Base-by-base conservation (phyloP, 176 grass and related monocot species). In the Oryza officinalis region DNA sequence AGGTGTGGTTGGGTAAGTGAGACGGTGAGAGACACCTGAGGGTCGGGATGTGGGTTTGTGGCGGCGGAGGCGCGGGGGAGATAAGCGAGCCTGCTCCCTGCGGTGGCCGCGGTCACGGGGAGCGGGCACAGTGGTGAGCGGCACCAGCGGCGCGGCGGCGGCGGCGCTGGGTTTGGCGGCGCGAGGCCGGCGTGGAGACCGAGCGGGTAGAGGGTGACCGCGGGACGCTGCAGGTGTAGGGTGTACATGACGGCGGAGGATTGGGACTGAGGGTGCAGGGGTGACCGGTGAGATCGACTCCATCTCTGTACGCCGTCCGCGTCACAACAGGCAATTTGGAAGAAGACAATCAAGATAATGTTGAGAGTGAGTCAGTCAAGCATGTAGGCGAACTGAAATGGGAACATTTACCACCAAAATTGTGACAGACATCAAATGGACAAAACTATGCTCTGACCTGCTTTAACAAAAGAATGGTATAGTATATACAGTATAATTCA, bases 1-100 rank as follows among this genome's bases (percentile, higher is more conserved):
- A 54, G 15, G 52, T 25, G 43, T 14, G 20, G 6, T 65, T 49
- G 27, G 27, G 25, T 45, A 32, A 31, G 67, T 4, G 1, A 57
- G n/a, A 61, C 7, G 57, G 57, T 25, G 57, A 61, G 57, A 61
- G 57, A 61, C 44, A 70, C 87, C 71, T 65, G 49, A 22, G 40
- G 72, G 32, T 81, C 20, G 23, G 65, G 50, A 25, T 28, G 72
- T 2, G 52, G 72, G 65, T 49, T 81, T 30, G 27, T 54, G 43
- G 71, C 43, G 31, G 72, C 72, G 20, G 72, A 45, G 3, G 65
- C 64, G 26, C 71, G 77, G 25, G 40, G 22, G 6, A 4, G 11
- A 65, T 12, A 22, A 46, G 35, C 26, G 20, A 74, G 60, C 13
- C 81, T 79, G 75, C 44, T 40, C 9, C 63, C 61, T 26, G 59